phyloP scores from a whole-genome alignment of 2,329 filamentous ascomycete genomes.

The Paracoccidioides lutzii region DNA sequence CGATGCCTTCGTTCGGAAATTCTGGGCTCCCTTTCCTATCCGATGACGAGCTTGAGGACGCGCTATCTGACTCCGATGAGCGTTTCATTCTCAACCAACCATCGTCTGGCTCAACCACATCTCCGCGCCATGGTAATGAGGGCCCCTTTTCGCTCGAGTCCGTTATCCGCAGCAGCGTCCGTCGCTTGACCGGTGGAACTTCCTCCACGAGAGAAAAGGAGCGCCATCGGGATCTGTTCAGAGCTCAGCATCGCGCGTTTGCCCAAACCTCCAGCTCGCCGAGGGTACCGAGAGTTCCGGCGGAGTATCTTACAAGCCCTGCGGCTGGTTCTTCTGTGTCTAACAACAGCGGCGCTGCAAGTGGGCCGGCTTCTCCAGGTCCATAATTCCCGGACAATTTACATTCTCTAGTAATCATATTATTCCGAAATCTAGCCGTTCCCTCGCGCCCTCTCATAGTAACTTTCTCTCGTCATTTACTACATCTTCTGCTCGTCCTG shows the following conservation, averaged over 20 bases:
- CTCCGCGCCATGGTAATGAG: conserved; percentile 25
- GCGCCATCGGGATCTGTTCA: conserved; percentile 31
- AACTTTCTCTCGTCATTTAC: not conserved
- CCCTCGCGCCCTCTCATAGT: not conserved
- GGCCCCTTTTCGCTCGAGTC: conserved; percentile 33
- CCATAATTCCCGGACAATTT: not conserved
- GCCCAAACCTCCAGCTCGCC: conserved; percentile 24
- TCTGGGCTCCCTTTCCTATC: conserved; percentile 52
- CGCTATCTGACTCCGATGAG: conserved; percentile 74
- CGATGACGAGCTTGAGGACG: conserved; percentile 65
- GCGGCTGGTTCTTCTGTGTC: not conserved
- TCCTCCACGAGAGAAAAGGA: conserved; percentile 31
- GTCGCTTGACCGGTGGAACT: conserved; percentile 34
- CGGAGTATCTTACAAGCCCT: conserved; percentile 31
- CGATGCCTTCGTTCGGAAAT: conserved; percentile 42
- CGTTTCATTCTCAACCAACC: conserved; percentile 29
- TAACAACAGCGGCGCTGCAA: not conserved
- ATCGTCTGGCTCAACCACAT: conserved; percentile 13
- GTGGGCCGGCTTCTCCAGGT: conserved; percentile 3
- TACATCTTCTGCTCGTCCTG: not conserved
- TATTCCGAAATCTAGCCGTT: not conserved
- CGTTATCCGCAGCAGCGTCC: conserved; percentile 35
- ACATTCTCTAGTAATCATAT: not conserved
- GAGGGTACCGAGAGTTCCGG: conserved; percentile 36
- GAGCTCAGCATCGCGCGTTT: conserved; percentile 31